Evolutionary conservation across 1,284 basidiomycete species (phyloP).

Genomic region (Volvariella volvacea): DNA sequence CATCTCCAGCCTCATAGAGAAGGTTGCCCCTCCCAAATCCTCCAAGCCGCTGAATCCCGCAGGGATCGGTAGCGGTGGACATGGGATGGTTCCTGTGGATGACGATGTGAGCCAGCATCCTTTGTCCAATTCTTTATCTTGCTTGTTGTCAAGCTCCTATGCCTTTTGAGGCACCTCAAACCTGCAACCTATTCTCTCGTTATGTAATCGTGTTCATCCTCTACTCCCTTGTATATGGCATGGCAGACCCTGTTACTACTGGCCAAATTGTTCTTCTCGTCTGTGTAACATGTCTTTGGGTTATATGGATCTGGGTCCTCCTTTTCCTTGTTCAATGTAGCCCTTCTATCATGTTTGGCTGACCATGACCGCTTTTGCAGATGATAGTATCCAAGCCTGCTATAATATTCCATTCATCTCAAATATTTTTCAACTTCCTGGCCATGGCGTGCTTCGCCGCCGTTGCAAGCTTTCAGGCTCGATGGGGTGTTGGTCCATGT

Average conservation of each 20-base stretch:
- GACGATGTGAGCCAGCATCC: conserved; percentile 52
- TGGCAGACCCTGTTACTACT: conserved; percentile 24
- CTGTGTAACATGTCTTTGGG: conserved; percentile 53
- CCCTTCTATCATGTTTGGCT: conserved; percentile 8
- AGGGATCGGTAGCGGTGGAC: conserved; percentile 45
- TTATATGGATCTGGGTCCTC: conserved; percentile 51
- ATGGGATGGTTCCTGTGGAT: conserved; percentile 55
- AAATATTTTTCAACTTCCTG: conserved; percentile 86
- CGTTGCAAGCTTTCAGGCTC: conserved; percentile 80
- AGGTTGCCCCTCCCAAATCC: conserved; percentile 28
- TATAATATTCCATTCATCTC: conserved; percentile 64
- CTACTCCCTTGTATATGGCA: conserved; percentile 24
- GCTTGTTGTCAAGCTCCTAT: conserved; percentile 27
- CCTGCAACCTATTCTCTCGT: conserved; percentile 22
- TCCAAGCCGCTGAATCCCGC: conserved; percentile 30
- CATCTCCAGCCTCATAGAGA: conserved; percentile 30
- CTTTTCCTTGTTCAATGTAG: conserved; percentile 10
- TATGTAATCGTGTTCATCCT: conserved; percentile 40
- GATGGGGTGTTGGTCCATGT: conserved; percentile 80
- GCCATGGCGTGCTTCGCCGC: conserved; percentile 84
- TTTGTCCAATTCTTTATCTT: conserved; percentile 1
- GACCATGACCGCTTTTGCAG: conserved; percentile 30
- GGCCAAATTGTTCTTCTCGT: conserved; percentile 51
- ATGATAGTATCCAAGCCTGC: conserved; percentile 81
- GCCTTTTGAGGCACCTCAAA: not conserved